Base-by-base conservation (phyloP, 163 green algal genomes). In the Scenedesmus sp. region DNA sequence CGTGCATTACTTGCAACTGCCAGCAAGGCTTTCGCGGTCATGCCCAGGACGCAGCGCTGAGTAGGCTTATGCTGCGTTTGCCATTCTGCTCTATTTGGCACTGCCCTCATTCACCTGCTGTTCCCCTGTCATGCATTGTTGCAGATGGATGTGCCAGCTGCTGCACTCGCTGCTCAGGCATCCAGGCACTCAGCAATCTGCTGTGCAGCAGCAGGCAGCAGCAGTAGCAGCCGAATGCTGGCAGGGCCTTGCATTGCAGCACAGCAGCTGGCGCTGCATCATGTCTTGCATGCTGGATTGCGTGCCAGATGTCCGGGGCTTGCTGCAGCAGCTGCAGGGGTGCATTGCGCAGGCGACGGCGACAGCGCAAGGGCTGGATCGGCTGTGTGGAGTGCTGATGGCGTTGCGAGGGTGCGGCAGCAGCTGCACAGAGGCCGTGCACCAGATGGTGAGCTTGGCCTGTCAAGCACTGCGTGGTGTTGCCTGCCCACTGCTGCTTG, bases 181-280 rank as follows among this genome's bases (percentile, higher is more conserved):
- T 35, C 5, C 37, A 18, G 40, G 65, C 30, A 40, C 30, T 30
- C 65, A 40, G 79, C 43, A 33, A 5, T 35, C 79, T 43, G 1
- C 9, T 37, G 42, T 59, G 15, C 79, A 43, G 79, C 81, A 86
- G 81, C 81, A 86, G 81, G 72, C 72, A 42, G 72, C 35, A 81
- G 72, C 35, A 87, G 53, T 61, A 40, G 82, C 53, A 59, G 82
- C 51, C 26, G 4, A 42, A 42, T 43, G 44, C 44, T 86, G 81
- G 81, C 30, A 30, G 16, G 15, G 46, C 13, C 51, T 53, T 22
- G 30, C 35, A 42, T 49, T 78, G 18, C 46, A 59, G 85, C 85
- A 72, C 68, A 68, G 24, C 43, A 68, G 85, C 85, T 89, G 83
- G 85, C 10, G 16, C 3, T 70, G 51, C 26, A 68, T 59, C 12